These are phyloP conservation scores for Fonsecaea multimorphosa DNA, from an alignment of 2,329 filamentous ascomycete genomes.

Conservation along the genomic window DNA sequence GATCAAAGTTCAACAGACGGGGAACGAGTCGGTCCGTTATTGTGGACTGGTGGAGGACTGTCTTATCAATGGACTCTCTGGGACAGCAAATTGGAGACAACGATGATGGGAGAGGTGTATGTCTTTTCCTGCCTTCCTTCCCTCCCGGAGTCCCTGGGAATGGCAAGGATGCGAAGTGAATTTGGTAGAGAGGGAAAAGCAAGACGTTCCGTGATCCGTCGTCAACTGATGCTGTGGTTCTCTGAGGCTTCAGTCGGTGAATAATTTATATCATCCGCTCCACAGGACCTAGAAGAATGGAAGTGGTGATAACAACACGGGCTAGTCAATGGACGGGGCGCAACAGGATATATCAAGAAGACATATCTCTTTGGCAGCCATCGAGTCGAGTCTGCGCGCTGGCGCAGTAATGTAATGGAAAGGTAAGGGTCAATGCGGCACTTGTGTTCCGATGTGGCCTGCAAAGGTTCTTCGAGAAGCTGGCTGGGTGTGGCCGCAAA, in stretches of 20 bases:
- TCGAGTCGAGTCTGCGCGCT: not conserved
- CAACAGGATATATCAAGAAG: not conserved
- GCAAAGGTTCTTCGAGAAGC: slow-evolving; percentile 54
- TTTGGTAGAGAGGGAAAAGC: not conserved
- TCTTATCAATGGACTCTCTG: not conserved
- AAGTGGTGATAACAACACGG: too few relatives aligned
- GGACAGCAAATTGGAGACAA: not conserved
- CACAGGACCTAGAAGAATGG: too few relatives aligned
- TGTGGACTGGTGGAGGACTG: not conserved
- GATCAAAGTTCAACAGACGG: too few relatives aligned
- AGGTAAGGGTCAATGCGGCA: not conserved
- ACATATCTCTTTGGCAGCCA: not conserved
- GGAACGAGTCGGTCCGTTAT: not conserved
- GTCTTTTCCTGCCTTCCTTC: not conserved
- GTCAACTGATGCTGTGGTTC: not conserved
- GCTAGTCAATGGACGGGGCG: not conserved
- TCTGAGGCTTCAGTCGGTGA: not conserved
- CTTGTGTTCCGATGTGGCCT: slow-evolving; percentile 57
- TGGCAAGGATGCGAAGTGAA: not conserved
- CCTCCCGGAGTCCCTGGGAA: not conserved
- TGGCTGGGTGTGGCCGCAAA: slow-evolving; percentile 37
- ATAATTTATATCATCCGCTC: not conserved
- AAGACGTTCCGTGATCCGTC: not conserved
- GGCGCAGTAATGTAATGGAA: not conserved
- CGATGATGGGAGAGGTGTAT: not conserved